These are phyloP conservation scores for Tolypocladium ovalisporum DNA, from an alignment of 2,329 filamentous ascomycete species.

Conservation along the genomic window DNA sequence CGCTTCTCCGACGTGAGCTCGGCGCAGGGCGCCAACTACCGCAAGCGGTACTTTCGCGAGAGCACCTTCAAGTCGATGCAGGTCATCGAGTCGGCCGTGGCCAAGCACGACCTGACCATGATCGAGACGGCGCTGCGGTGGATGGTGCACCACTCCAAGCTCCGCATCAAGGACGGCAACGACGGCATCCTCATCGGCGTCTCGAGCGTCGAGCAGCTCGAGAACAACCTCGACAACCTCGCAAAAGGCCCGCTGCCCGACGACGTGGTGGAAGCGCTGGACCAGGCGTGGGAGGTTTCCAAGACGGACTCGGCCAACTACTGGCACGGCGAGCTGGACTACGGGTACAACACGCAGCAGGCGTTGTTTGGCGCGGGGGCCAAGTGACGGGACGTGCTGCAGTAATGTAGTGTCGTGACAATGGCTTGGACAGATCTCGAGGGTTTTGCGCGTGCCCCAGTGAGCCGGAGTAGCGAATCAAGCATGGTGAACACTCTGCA, in stretches of 20 bases:
- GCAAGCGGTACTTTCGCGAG: conserved; percentile 62
- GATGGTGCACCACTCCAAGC: conserved; percentile 58
- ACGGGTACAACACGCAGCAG: conserved; percentile 53
- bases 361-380: conserved; percentile 41
- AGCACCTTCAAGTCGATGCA: conserved; percentile 50
- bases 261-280: conserved; percentile 63
- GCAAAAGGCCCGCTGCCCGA: conserved; percentile 65
- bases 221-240: conserved; percentile 44
- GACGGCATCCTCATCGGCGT: conserved; percentile 52
- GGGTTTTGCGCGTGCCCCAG: neutral
- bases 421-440: neutral
- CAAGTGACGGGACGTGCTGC: conserved; percentile 19
- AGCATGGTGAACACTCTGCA: neutral
- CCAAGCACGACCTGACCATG: conserved; percentile 57
- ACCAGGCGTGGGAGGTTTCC: conserved; percentile 65
- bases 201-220: conserved; percentile 45
- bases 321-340: conserved; percentile 52
- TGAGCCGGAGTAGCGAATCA: conserved; percentile 1
- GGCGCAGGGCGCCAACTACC: conserved; percentile 44
- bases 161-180: conserved; percentile 39
- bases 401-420: neutral
- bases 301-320: conserved; percentile 46
- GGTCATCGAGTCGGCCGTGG: conserved; percentile 54
- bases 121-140: conserved; percentile 67
- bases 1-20: conserved; percentile 54